Percentiles rank a stretch among this genome's conserved stretches.
Conservation (phyloP, 495 filamentous ascomycete genomes). For the Apodospora peruviana region DNA sequence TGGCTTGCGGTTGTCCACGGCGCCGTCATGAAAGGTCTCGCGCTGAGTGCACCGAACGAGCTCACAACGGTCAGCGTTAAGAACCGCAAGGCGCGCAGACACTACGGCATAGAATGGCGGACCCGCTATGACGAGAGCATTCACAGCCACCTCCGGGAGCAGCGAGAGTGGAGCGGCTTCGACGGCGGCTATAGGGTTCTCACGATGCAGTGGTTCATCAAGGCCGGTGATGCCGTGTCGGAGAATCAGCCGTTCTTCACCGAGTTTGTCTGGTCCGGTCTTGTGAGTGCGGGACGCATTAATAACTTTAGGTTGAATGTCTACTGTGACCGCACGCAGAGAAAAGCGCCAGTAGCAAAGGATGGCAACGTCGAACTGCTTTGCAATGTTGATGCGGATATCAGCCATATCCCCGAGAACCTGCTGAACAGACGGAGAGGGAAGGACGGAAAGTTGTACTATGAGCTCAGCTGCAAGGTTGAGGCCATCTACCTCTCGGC, state of each 20-base stretch:
- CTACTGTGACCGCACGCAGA: slow-evolving; percentile 18
- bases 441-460: slow-evolving; percentile 25
- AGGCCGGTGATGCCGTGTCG: slow-evolving; percentile 20
- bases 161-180: slow-evolving; percentile 15
- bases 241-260: slow-evolving; percentile 25
- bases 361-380: slow-evolving; percentile 21
- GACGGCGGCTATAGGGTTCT: slow-evolving; percentile 20
- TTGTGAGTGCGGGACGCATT: slow-evolving; percentile 19
- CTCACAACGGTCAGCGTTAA: slow-evolving; percentile 34
- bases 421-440: slow-evolving; percentile 14
- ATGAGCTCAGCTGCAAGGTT: slow-evolving; percentile 21
- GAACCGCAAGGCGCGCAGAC: slow-evolving; percentile 44
- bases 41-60: slow-evolving; percentile 25
- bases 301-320: slow-evolving; percentile 18
- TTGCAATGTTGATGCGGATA: slow-evolving; percentile 22
- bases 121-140: slow-evolving; percentile 27
- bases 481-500: slow-evolving; percentile 29
- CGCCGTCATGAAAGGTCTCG: slow-evolving; percentile 42
- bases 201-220: slow-evolving; percentile 30
- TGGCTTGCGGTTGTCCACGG: slow-evolving; percentile 46
- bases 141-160: slow-evolving; percentile 22
- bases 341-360: slow-evolving; percentile 16
- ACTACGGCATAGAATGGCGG: slow-evolving; percentile 37
- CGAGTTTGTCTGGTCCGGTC: slow-evolving; percentile 14
- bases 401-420: slow-evolving; percentile 26